These are phyloP conservation scores for Vanilla planifolia DNA, from an alignment of 106 monocot genomes.

Conservation along the genomic window DNA sequence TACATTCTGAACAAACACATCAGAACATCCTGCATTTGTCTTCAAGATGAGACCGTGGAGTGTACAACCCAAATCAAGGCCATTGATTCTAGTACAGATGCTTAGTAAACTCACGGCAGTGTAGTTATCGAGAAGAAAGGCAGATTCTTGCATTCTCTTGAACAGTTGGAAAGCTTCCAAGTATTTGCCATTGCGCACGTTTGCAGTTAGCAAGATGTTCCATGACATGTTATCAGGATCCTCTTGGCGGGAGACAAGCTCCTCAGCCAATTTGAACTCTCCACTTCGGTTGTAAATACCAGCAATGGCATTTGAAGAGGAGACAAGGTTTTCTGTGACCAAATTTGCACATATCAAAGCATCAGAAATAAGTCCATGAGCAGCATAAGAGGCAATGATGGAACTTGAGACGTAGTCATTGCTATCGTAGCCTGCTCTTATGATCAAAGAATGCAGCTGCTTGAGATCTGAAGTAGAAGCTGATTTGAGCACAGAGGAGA, in stretches of 20 bases:
- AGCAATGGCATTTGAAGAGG: slow-evolving; percentile 35
- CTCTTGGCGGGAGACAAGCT: slow-evolving; percentile 31
- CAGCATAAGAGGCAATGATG: slow-evolving; percentile 43
- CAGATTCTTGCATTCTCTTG: slow-evolving; percentile 36
- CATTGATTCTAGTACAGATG: slow-evolving; percentile 48
- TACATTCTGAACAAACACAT: slow-evolving; percentile 59
- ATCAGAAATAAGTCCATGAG: slow-evolving; percentile 25
- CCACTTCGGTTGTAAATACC: slow-evolving; percentile 47
- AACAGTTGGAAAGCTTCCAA: slow-evolving; percentile 40
- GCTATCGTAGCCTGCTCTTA: slow-evolving; percentile 46
- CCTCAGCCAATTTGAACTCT: slow-evolving; percentile 31
- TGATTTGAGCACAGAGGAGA: slow-evolving; percentile 46
- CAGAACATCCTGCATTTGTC: slow-evolving; percentile 21
- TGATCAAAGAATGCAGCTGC: slow-evolving; percentile 57
- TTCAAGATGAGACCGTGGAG: slow-evolving; percentile 72
- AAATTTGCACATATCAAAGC: slow-evolving; percentile 20
- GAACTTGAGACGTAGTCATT: slow-evolving; percentile 48
- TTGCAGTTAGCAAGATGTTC: slow-evolving; percentile 68
- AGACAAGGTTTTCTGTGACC: slow-evolving; percentile 8
- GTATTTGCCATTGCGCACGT: slow-evolving; percentile 38
- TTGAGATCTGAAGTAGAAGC: slow-evolving; percentile 25
- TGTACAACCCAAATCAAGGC: slow-evolving; percentile 33
- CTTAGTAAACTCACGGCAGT: slow-evolving; percentile 51
- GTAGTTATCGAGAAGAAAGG: slow-evolving; percentile 37
- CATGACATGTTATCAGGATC: slow-evolving; percentile 42